These are phyloP conservation scores for Lizonia empirigonia DNA, from an alignment of 2,329 filamentous ascomycete genomes.

Conservation along the genomic window DNA sequence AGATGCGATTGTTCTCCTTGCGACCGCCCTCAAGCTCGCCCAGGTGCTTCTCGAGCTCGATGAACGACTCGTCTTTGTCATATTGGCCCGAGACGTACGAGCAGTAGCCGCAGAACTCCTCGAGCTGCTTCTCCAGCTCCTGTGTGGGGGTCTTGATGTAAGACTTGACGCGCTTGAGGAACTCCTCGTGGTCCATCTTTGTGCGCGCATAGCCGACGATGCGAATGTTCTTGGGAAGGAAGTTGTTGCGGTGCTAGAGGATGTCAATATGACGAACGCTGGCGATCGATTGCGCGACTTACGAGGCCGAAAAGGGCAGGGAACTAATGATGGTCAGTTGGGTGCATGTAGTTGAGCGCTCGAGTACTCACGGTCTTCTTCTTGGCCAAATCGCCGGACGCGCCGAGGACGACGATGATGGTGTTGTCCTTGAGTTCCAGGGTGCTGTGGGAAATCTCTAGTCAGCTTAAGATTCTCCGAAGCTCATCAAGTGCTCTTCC, in stretches of 20 bases:
- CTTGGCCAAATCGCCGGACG: conserved; percentile 96
- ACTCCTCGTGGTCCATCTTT: conserved; percentile 98
- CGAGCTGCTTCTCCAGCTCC: conserved; percentile 92
- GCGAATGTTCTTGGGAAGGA: conserved; percentile 92
- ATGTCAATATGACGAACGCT: conserved; percentile 25
- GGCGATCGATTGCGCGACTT: conserved; percentile 55
- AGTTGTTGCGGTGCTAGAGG: conserved; percentile 92
- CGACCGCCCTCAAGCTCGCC: conserved; percentile 81
- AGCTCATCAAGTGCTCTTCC: conserved; percentile 8
- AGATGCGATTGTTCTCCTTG: conserved; percentile 86
- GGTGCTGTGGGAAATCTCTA: conserved; percentile 60
- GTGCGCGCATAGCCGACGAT: conserved; percentile 99
- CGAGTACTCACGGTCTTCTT: conserved; percentile 87
- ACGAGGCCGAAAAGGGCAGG: conserved; percentile 96
- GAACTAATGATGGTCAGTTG: conserved; percentile 65
- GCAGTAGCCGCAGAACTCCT: conserved; percentile 86
- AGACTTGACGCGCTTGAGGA: conserved; percentile 89
- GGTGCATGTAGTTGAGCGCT: conserved; percentile 4
- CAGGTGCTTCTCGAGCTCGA: conserved; percentile 82
- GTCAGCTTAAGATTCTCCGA: conserved; percentile 36
- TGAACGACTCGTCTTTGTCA: conserved; percentile 94
- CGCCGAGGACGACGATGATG: conserved; percentile 92
- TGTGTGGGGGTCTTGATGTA: conserved; percentile 99
- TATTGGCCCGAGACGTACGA: conserved; percentile 97
- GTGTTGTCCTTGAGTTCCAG: conserved; percentile 99